phyloP scores from a whole-genome alignment of 495 filamentous ascomycete species.

The Pyrenopolyporus hunteri region DNA sequence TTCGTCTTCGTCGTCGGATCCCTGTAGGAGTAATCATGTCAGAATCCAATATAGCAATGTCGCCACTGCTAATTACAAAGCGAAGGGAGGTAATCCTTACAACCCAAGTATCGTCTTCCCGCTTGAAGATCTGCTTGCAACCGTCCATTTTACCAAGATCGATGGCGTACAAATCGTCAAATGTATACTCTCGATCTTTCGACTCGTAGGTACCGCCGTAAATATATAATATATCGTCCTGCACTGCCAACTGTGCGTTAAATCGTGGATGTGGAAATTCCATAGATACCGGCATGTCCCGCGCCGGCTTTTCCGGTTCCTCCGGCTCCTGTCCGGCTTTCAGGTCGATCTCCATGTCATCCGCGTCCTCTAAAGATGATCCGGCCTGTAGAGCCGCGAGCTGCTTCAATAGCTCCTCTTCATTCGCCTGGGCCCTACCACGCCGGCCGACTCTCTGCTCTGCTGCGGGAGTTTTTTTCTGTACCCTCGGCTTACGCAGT shows the following conservation, averaged over 20 bases:
- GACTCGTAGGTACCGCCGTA: constrained; percentile 96
- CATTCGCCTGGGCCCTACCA: constrained; percentile 78
- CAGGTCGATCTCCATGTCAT: constrained; percentile 61
- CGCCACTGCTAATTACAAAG: background rate
- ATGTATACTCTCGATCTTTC: constrained; percentile 90
- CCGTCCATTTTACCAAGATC: constrained; percentile 92
- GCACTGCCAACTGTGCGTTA: constrained; percentile 86
- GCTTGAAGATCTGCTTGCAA: constrained; percentile 83
- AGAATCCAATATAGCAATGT: constrained; percentile 15
- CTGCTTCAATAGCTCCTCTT: constrained; percentile 86
- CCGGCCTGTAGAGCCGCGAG: constrained; percentile 80
- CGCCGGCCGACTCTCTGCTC: constrained; percentile 65
- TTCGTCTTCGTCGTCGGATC: constrained; percentile 75
- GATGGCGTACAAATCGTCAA: constrained; percentile 91
- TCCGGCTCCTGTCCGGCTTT: constrained; percentile 51
- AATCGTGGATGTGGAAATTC: constrained; percentile 88
- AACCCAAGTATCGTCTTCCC: constrained; percentile 84
- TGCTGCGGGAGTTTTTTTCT: constrained; percentile 59
- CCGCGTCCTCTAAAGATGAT: constrained; percentile 60
- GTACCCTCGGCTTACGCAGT: constrained; percentile 71
- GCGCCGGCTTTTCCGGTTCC: constrained; percentile 51
- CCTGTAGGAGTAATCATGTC: constrained; percentile 44
- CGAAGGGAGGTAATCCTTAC: constrained; percentile 48
- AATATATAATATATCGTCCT: constrained; percentile 89
- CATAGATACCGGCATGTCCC: constrained; percentile 64